Conservation (phyloP, 2,329 filamentous ascomycete species). For the Aspergillus uvarum region DNA sequence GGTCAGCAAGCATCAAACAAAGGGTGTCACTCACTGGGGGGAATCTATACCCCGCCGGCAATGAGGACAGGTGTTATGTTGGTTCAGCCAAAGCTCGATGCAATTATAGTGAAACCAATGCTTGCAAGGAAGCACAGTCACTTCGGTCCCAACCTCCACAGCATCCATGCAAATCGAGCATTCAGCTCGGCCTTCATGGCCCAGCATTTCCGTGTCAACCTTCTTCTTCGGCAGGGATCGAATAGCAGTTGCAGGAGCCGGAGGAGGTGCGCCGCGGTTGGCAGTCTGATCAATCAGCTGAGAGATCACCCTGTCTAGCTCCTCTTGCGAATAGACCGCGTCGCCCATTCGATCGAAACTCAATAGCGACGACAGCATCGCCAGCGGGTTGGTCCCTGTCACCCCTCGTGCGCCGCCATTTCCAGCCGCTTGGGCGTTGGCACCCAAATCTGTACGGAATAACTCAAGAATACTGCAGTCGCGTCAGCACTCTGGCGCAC, state of each 20-base stretch:
- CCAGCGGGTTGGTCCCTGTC: slow-evolving; percentile 41
- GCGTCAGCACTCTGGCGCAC: neutral
- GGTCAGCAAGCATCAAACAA: slow-evolving; percentile 6
- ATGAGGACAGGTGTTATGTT: slow-evolving; percentile 87
- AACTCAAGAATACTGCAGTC: slow-evolving; percentile 28
- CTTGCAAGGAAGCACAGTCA: slow-evolving; percentile 76
- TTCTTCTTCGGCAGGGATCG: slow-evolving; percentile 68
- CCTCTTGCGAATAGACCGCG: slow-evolving; percentile 87
- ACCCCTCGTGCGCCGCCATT: slow-evolving; percentile 24
- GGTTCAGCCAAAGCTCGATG: slow-evolving; percentile 77
- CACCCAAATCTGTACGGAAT: slow-evolving; percentile 26
- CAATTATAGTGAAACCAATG: slow-evolving; percentile 93
- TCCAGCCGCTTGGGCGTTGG: slow-evolving; percentile 10
- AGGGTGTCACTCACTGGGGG: slow-evolving; percentile 21
- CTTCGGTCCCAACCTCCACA: slow-evolving; percentile 69
- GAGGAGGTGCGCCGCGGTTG: slow-evolving; percentile 74
- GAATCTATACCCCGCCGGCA: slow-evolving; percentile 43
- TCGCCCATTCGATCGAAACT: slow-evolving; percentile 62
- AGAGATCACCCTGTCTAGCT: slow-evolving; percentile 82
- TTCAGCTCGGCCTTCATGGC: slow-evolving; percentile 66
- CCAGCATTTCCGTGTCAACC: slow-evolving; percentile 69
- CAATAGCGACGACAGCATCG: slow-evolving; percentile 45
- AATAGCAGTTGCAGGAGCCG: slow-evolving; percentile 75
- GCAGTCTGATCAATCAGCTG: slow-evolving; percentile 79
- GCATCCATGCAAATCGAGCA: slow-evolving; percentile 96